These are phyloP conservation scores for Paecilomyces fulvus DNA, from an alignment of 2,329 filamentous ascomycete species.

Conservation along the genomic window DNA sequence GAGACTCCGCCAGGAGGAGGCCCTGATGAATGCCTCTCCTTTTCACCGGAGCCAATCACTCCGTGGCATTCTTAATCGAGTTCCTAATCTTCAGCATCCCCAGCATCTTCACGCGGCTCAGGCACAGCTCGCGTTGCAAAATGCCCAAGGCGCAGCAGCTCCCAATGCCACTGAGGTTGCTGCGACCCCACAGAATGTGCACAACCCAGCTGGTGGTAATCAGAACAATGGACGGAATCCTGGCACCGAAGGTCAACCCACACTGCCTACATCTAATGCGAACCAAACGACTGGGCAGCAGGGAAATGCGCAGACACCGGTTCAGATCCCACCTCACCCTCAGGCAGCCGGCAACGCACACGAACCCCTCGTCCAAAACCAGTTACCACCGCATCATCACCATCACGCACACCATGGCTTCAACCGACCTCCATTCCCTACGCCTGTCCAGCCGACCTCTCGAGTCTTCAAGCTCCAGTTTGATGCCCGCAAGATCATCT, in stretches of 20 bases:
- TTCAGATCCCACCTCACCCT: neutral
- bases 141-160: neutral
- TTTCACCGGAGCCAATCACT: conserved; percentile 1
- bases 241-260: neutral
- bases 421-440: conserved; percentile 18
- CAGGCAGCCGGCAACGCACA: conserved; percentile 3
- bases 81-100: neutral
- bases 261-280: conserved; percentile 1
- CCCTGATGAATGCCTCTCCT: conserved; percentile 29
- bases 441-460: conserved; percentile 34
- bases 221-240: conserved; percentile 1
- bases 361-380: conserved; percentile 6
- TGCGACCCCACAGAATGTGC: neutral
- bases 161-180: neutral
- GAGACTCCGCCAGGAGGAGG: conserved; percentile 57
- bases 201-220: neutral
- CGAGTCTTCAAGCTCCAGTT: conserved; percentile 96
- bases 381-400: conserved; percentile 7
- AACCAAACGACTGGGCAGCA: conserved; percentile 20
- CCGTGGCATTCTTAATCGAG: conserved; percentile 1
- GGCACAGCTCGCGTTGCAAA: neutral
- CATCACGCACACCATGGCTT: conserved; percentile 7
- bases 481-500: conserved; percentile 85
- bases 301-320: conserved; percentile 21
- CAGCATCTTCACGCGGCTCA: neutral